Percentiles rank a stretch among this genome's conserved stretches.
Evolutionary conservation across 139 green algal genomes (phyloP).

Genomic region (Asterochloris erici): DNA sequence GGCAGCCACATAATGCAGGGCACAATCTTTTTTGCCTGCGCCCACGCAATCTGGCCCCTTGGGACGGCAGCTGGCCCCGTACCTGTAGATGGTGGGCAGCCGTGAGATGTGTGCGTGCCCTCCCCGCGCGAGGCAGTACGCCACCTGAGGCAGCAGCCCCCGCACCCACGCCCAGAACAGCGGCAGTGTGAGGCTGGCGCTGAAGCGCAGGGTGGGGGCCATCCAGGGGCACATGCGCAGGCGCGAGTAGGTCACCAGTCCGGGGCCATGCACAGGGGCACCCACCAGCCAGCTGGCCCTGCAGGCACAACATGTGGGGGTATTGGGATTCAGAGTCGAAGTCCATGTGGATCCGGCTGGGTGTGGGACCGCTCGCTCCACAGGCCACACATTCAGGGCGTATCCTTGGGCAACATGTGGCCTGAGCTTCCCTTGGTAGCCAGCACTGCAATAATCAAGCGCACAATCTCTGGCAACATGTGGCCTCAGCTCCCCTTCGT

Average conservation of each 20-base stretch:
- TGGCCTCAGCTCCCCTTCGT: too few relatives aligned
- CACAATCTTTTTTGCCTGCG: too few relatives aligned
- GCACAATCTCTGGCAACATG: too few relatives aligned
- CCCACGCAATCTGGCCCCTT: neutral
- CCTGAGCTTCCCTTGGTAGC: too few relatives aligned
- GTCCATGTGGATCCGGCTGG: neutral
- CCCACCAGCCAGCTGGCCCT: conserved; percentile 15
- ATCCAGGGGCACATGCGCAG: conserved; percentile 4
- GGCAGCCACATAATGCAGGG: neutral
- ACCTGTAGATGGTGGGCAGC: conserved; percentile 13
- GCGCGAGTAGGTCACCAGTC: conserved; percentile 6
- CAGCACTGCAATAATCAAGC: too few relatives aligned
- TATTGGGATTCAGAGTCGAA: neutral
- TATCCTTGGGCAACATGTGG: too few relatives aligned
- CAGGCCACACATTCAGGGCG: too few relatives aligned
- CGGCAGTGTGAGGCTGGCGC: neutral
- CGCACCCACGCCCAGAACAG: conserved; percentile 13
- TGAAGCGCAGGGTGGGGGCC: conserved; percentile 6
- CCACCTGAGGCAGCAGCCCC: conserved; percentile 14
- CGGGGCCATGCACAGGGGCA: conserved; percentile 11
- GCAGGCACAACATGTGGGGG: neutral
- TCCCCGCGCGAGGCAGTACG: neutral
- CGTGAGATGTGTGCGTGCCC: neutral
- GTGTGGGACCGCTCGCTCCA: neutral
- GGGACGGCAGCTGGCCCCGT: neutral